Base-by-base conservation (phyloP, 2,329 filamentous ascomycete species). In the Ilyonectria sp. region DNA sequence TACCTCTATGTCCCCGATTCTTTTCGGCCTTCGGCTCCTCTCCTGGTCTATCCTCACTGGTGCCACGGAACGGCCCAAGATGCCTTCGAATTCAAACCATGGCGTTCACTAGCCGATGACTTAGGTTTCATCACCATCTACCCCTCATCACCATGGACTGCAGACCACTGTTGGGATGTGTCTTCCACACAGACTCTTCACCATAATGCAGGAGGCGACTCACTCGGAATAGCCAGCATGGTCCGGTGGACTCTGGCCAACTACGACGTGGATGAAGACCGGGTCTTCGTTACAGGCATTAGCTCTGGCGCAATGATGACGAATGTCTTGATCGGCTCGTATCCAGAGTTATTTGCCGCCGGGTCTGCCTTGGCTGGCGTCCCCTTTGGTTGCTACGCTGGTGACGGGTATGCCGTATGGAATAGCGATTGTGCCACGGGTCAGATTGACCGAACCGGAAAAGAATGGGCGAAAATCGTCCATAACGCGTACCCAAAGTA, bases 221-320 rank as follows among this genome's bases (percentile, higher is more conserved):
- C 82, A 19, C 81, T 84, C n/a, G 82, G 82, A 4, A 86, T 88
- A 69, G 84, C 83, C 17, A 87, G 83, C 74, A 88, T 89, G 86
- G 85, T 88, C 43, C 79, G 79, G 49, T 88, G 84, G 77, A 81
- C 86, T 0, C 77, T 88, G 19, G 73, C 74, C 13, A 80, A 82
- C 68, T 86, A 87, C 78, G 75, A 78, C 9, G 84, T 80, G 37
- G 84, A 88, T 67, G 68, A 82, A 3, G 76, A 76, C 58, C 82
- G 84, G n/a, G 84, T 88, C 2, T 88, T 86, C 53, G 84, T 84
- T 17, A 85, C 84, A 1, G 86, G 86, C 15, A 79, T 82, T 37
- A 85, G 82, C 37, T 87, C 85, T 0, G 86, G 86, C 37, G 86
- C 82, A 23, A 88, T 88, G 86, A 88, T 89, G 86, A 87, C 86